Evolutionary conservation across 192 early-diverging fungal genomes (phyloP), one percentile per base, ranked within the genome.

Genomic region (Backusella psychrophila): DNA sequence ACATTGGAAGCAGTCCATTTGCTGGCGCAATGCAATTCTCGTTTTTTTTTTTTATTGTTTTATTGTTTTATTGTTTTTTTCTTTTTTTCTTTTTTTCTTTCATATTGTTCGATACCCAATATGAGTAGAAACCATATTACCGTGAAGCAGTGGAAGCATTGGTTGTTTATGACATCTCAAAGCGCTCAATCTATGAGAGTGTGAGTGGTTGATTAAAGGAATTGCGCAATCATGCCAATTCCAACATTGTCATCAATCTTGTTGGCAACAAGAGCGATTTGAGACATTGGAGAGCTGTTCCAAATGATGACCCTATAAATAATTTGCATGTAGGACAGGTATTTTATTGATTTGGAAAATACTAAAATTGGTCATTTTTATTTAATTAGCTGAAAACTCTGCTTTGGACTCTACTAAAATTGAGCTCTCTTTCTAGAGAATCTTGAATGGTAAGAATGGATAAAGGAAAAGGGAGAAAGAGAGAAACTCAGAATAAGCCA

Each of bases 191-290:
- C 23, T 99, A 97, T 81, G 96, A 98, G 83, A 97, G 95, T 80
- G 97, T 98, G 26, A 93, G 89, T 59, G 93, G 96, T 56, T 99
- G 98, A 97, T 89, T 99, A 67, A 98, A 98, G 88, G 98, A 99
- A 85, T 87, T 99, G 39, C 93, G 95, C 69, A 95, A 98, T 83
- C 95, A 98, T 79, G 95, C 96, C 69, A 95, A 97, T 83, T 93
- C 88, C 85, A 98, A 98, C 89, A 99, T 99, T 90, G 94, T 96
- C 35, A 97, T 98, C 72, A 98, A 97, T 94, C 88, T 99, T 66
- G 97, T 99, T 39, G 97, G 96, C 69, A 99, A 99, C 90, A 99
- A 99, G 93, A 95, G 91, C 78, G 97, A 99, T 94, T 88, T 98
- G 90, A 90, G 94, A 81, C 97, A 98, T 80, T 85, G 96, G 75